Conservation (phyloP, 2,329 filamentous ascomycete genomes). For the Aurifilum marmelostoma region DNA sequence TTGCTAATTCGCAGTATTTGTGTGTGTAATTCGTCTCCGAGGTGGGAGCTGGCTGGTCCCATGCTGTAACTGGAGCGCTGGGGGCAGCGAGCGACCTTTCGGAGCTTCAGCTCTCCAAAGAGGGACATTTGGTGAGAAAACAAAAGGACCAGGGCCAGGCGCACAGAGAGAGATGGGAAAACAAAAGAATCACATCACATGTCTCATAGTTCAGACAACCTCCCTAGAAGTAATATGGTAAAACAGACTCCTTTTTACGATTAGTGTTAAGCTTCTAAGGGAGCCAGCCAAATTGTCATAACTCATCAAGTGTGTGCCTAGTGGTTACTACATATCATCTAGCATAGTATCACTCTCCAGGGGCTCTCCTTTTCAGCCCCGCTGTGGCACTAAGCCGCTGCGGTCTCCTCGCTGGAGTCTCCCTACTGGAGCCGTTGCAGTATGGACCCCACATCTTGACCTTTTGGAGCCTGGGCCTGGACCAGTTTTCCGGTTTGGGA, state of each 20-base stretch:
- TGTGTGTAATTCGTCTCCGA: neutral
- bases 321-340: neutral
- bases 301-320: neutral
- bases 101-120: neutral
- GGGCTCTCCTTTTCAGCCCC: constrained; percentile 15
- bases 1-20: neutral
- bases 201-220: neutral
- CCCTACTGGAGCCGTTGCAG: constrained; percentile 4
- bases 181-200: neutral
- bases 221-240: neutral
- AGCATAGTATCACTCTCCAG: neutral
- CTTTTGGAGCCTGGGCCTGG: constrained; percentile 6
- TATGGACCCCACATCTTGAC: neutral
- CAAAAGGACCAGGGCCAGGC: neutral
- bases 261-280: neutral
- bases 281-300: neutral
- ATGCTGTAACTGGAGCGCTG: neutral
- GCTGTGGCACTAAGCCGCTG: constrained; percentile 15
- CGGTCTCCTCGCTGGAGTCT: neutral
- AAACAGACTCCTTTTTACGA: neutral
- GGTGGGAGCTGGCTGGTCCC: neutral
- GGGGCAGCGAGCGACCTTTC: neutral
- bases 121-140: neutral
- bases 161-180: neutral
- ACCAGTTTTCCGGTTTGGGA: constrained; percentile 6